A percentile compares a stretch with the other conserved stretches of the same genome.
Conservation (phyloP, 2,329 filamentous ascomycete species). For the Hypoxylon sp. region DNA sequence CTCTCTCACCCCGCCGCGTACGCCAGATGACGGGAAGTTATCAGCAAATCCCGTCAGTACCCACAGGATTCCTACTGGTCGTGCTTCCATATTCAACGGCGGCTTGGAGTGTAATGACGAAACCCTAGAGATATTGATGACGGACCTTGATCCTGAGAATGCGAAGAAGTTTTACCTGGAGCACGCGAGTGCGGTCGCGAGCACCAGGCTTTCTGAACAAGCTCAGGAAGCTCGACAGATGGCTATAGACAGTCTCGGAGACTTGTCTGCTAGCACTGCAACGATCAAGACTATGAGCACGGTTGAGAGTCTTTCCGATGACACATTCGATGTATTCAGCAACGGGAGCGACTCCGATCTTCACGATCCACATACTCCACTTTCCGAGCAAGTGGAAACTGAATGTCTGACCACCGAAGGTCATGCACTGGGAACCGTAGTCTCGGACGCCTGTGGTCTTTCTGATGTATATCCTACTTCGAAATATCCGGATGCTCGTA, state of each 20-base stretch:
- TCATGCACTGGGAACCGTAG: conserved; percentile 91
- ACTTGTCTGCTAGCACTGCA: conserved; percentile 66
- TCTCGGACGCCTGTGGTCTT: conserved; percentile 90
- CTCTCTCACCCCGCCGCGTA: conserved; percentile 84
- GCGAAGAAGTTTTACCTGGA: conserved; percentile 79
- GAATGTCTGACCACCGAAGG: conserved; percentile 91
- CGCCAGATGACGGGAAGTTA: conserved; percentile 71
- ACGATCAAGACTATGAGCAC: conserved; percentile 59
- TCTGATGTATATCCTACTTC: conserved; percentile 88
- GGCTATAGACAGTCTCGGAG: conserved; percentile 71
- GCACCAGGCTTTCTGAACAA: conserved; percentile 80
- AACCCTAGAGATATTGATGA: conserved; percentile 82
- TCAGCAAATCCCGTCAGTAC: conserved; percentile 58
- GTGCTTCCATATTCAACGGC: conserved; percentile 57
- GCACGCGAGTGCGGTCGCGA: conserved; percentile 89
- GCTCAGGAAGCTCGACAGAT: conserved; percentile 74
- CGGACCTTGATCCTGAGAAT: conserved; percentile 77
- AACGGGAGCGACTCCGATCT: conserved; percentile 70
- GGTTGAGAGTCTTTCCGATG: conserved; percentile 63
- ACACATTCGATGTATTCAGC: conserved; percentile 84
- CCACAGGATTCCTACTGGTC: conserved; percentile 70
- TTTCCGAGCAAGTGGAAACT: conserved; percentile 72
- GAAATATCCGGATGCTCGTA: conserved; percentile 91
- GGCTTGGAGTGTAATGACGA: conserved; percentile 75
- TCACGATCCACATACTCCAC: conserved; percentile 69